Evolutionary conservation across 2,329 filamentous ascomycete species (phyloP).

Genomic region (Penicillium italicum): DNA sequence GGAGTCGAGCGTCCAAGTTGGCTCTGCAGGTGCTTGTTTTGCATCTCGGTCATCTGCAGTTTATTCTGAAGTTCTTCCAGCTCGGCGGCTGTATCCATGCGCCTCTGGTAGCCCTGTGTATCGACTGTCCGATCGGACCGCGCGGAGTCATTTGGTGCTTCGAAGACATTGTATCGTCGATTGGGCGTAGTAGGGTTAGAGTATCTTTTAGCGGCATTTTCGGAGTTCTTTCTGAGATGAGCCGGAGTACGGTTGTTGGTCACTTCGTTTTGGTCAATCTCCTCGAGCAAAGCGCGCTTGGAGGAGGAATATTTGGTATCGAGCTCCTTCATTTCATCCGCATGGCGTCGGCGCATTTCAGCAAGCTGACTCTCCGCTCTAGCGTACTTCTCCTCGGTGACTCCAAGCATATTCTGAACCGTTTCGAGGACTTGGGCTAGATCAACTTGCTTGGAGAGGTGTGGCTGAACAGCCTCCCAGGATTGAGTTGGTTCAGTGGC

Average conservation of each 20-base stretch:
- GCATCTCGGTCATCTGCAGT: constrained; percentile 89
- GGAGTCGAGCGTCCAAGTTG: constrained; percentile 71
- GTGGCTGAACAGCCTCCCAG: constrained; percentile 65
- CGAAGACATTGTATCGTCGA: constrained; percentile 64
- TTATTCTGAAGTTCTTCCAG: constrained; percentile 92
- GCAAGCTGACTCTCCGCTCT: constrained; percentile 80
- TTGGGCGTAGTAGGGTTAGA: constrained; percentile 76
- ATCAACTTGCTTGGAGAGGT: constrained; percentile 66
- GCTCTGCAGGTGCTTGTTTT: constrained; percentile 85
- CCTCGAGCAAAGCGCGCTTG: constrained; percentile 74
- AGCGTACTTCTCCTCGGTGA: constrained; percentile 74
- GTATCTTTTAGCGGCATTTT: constrained; percentile 56
- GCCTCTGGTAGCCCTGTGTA: constrained; percentile 76
- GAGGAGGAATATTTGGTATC: constrained; percentile 60
- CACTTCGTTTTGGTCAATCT: constrained; percentile 80
- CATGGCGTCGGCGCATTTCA: constrained; percentile 70
- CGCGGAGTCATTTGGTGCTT: constrained; percentile 66
- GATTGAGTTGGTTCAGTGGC: constrained; percentile 61
- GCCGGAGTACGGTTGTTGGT: constrained; percentile 69
- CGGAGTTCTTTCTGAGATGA: constrained; percentile 60
- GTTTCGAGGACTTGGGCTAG: constrained; percentile 82
- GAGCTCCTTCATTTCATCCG: constrained; percentile 65
- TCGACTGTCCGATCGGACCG: constrained; percentile 83
- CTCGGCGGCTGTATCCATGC: constrained; percentile 86
- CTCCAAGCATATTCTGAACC: constrained; percentile 79